Conservation (phyloP, 768 basidiomycete species). For the Suillus variegatus region DNA sequence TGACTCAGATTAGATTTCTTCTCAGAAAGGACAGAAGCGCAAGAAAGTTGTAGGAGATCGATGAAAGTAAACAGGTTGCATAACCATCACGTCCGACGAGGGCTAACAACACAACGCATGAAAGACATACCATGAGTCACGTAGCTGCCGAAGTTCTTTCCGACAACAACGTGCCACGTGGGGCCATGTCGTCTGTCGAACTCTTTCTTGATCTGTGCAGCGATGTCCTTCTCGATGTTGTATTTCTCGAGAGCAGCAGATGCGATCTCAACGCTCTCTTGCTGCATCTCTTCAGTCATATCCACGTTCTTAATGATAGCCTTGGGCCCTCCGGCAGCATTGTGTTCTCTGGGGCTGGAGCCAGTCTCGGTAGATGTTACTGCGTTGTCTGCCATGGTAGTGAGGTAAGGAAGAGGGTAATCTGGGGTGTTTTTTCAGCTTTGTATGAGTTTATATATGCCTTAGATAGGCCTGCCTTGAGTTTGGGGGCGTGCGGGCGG, state of each 20-base stretch:
- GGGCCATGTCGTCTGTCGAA: slow-evolving; percentile 91
- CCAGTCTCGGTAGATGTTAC: slow-evolving; percentile 50
- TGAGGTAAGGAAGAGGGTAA: background rate
- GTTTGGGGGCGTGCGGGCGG: slow-evolving; percentile 20
- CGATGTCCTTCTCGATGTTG: slow-evolving; percentile 97
- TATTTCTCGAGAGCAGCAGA: slow-evolving; percentile 85
- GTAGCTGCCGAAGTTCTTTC: slow-evolving; percentile 98
- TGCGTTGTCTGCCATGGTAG: slow-evolving; percentile 45
- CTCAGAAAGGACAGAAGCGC: background rate
- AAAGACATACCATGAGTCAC: slow-evolving; percentile 85
- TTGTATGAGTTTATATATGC: slow-evolving; percentile 28
- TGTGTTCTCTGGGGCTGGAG: slow-evolving; percentile 41
- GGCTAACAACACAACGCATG: background rate
- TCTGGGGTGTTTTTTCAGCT: background rate
- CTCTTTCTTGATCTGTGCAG: slow-evolving; percentile 97
- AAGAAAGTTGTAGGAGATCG: slow-evolving; percentile 4
- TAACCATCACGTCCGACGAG: background rate
- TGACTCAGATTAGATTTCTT: slow-evolving; percentile 13
- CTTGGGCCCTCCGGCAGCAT: slow-evolving; percentile 53
- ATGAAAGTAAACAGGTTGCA: slow-evolving; percentile 8
- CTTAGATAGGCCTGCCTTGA: slow-evolving; percentile 25
- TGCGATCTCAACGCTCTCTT: slow-evolving; percentile 89
- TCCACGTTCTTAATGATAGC: slow-evolving; percentile 97
- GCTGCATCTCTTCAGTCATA: slow-evolving; percentile 96
- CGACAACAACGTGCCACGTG: slow-evolving; percentile 99